These are phyloP conservation scores for Allium fistulosum DNA, from an alignment of 106 monocot genomes.

Conservation along the genomic window DNA sequence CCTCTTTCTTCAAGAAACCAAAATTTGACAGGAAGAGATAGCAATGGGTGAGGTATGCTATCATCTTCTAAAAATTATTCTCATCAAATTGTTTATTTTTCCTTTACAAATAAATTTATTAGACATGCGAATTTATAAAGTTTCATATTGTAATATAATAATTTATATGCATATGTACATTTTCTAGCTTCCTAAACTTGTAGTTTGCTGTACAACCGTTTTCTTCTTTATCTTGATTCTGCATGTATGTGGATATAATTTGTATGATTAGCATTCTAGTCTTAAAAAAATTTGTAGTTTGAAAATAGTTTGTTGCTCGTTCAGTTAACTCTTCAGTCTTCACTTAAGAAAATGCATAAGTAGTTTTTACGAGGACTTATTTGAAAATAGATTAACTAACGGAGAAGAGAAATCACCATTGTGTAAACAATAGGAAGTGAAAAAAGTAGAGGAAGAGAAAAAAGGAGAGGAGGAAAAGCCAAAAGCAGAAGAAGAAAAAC, in stretches of 20 bases:
- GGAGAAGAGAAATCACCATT: too few species aligned
- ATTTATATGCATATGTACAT: not conserved
- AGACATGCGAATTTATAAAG: not conserved
- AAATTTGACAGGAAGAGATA: not conserved
- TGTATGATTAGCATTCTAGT: not conserved
- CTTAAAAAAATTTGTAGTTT: not conserved
- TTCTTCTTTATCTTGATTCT: not conserved
- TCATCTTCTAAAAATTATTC: not conserved
- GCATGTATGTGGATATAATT: too few species aligned
- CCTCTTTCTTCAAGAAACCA: not conserved
- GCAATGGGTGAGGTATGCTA: slow-evolving; percentile 8
- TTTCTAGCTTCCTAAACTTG: not conserved
- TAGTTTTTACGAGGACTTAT: not conserved
- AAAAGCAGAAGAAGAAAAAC: slow-evolving; percentile 22
- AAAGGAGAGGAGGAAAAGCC: slow-evolving; percentile 21
- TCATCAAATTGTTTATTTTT: not conserved
- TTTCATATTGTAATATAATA: not conserved
- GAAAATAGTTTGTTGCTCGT: not conserved
- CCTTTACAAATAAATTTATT: not conserved
- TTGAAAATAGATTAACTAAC: not conserved
- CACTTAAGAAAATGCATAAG: not conserved
- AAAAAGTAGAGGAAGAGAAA: slow-evolving; percentile 14
- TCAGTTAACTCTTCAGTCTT: not conserved
- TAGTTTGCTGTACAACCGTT: not conserved
- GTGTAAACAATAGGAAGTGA: too few species aligned